Evolutionary conservation across 1,139 yeast species (phyloP).

Genomic region (Pichia sp.): DNA sequence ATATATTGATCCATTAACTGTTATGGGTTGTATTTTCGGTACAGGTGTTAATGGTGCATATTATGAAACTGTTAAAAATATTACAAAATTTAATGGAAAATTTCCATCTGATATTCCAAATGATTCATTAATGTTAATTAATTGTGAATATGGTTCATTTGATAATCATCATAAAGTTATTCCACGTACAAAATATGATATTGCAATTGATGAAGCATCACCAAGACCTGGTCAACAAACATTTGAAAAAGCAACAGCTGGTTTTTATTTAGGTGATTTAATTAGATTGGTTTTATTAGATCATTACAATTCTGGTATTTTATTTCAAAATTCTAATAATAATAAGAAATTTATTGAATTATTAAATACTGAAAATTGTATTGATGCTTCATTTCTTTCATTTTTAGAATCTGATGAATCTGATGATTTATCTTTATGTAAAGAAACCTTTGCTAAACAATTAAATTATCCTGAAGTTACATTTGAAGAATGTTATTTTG

Average conservation of each 20-base stretch:
- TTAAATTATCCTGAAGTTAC: constrained; percentile 60
- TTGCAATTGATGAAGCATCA: constrained; percentile 71
- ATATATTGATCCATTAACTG: constrained; percentile 84
- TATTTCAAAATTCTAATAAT: constrained; percentile 37
- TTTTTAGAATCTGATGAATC: constrained; percentile 86
- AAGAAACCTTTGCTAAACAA: constrained; percentile 53
- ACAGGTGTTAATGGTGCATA: constrained; percentile 99
- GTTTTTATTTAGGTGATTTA: constrained; percentile 92
- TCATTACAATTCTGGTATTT: constrained; percentile 49
- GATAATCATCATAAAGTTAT: constrained; percentile 82
- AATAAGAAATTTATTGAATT: constrained; percentile 36
- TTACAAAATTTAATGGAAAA: constrained; percentile 79
- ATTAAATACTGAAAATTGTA: constrained; percentile 55
- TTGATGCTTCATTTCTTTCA: constrained; percentile 90
- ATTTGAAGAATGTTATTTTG: constrained; percentile 73
- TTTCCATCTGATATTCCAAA: constrained; percentile 57
- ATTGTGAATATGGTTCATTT: constrained; percentile 98
- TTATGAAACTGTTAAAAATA: constrained; percentile 69
- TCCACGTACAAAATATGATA: constrained; percentile 89
- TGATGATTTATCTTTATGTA: constrained; percentile 76
- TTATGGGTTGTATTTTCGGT: constrained; percentile 97
- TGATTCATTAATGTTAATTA: constrained; percentile 84
- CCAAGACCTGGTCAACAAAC: constrained; percentile 98
- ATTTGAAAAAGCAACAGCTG: constrained; percentile 97
- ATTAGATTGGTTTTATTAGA: constrained; percentile 78